These are phyloP conservation scores for Coemansia sp. DNA, from an alignment of 192 early-diverging fungal genomes.

Conservation along the genomic window DNA sequence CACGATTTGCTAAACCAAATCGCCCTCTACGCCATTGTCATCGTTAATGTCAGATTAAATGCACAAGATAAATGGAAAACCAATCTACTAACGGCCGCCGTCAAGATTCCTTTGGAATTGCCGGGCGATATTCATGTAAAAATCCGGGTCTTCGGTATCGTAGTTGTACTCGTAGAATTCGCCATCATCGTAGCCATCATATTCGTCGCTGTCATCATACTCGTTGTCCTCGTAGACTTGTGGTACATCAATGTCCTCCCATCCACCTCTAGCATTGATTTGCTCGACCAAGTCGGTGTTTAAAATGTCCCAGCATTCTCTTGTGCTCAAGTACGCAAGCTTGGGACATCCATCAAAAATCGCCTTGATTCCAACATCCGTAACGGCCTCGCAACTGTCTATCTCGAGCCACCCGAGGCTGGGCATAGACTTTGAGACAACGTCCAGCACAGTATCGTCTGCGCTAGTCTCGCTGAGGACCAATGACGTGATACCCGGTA, in stretches of 20 bases:
- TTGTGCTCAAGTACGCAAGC: background rate
- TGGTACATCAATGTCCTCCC: background rate
- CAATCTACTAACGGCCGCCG: background rate
- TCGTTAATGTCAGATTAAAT: no score
- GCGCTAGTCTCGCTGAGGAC: conserved; percentile 5
- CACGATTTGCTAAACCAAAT: no score
- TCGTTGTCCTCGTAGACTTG: background rate
- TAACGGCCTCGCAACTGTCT: background rate
- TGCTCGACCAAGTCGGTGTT: background rate
- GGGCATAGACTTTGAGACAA: background rate
- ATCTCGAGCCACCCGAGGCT: background rate
- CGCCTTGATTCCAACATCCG: background rate
- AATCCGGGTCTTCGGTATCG: background rate
- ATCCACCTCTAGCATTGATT: background rate
- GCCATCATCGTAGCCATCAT: background rate
- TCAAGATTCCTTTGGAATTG: background rate
- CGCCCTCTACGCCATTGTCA: no score
- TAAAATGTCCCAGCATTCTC: background rate
- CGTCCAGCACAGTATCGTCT: background rate
- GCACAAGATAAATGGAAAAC: background rate
- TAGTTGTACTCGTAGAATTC: no score
- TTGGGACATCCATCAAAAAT: background rate
- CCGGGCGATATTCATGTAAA: background rate
- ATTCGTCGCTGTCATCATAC: background rate
- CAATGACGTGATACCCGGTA: conserved; percentile 1